A percentile compares a stretch with the other conserved stretches of the same genome.
Evolutionary conservation across 495 filamentous ascomycete genomes (phyloP).

Genomic region (Penicillium cosmopolitanum): DNA sequence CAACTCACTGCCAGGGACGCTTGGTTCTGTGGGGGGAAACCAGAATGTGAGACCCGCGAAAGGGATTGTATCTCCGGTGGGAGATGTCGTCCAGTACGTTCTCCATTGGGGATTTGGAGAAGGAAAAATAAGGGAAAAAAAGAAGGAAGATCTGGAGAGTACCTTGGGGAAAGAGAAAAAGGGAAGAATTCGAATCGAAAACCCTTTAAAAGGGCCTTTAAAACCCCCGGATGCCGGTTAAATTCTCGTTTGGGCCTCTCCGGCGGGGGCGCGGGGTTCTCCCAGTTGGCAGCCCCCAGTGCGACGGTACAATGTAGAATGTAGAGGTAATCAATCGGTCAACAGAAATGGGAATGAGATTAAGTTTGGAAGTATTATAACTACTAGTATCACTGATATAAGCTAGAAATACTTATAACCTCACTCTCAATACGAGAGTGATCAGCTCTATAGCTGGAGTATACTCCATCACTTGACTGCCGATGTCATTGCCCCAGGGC

Average conservation of each 20-base stretch:
- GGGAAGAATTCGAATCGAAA: neutral
- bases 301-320: neutral
- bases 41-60: slow-evolving; percentile 86
- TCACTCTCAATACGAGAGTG: too few relatives aligned
- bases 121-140: neutral
- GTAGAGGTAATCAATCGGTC: neutral
- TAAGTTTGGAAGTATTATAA: too few relatives aligned
- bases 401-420: too few relatives aligned
- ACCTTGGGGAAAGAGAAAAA: slow-evolving; percentile 12
- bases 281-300: neutral
- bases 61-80: slow-evolving; percentile 89
- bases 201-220: slow-evolving; percentile 5
- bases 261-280: slow-evolving; percentile 24
- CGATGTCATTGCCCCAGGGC: slow-evolving; percentile 4
- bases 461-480: neutral
- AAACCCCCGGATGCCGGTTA: slow-evolving; percentile 19
- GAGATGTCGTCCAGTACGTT: slow-evolving; percentile 94
- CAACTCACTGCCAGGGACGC: slow-evolving; percentile 94
- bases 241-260: slow-evolving; percentile 8
- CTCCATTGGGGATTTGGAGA: slow-evolving; percentile 50
- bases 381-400: too few relatives aligned
- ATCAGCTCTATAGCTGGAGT: too few relatives aligned
- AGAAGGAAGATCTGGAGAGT: slow-evolving; percentile 6
- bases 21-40: slow-evolving; percentile 96
- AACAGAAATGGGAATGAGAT: neutral